Evolutionary conservation across 345 rosid species (phyloP), one percentile per base, ranked within the genome.

Genomic region (Euphorbia pulcherrima): DNA sequence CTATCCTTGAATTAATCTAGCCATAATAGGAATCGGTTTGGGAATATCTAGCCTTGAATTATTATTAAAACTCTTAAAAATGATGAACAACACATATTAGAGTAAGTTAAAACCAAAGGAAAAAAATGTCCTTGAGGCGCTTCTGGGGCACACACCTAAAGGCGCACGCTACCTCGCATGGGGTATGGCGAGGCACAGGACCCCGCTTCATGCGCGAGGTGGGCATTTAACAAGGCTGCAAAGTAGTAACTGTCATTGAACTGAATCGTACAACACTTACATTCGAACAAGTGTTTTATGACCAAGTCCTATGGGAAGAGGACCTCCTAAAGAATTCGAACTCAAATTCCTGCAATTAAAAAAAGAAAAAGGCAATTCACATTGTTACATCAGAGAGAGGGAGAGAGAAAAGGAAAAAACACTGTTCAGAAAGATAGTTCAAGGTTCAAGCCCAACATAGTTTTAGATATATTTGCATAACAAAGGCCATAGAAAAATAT

Each of bases 261-360:
- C 20, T 61, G 66, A 44, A 53, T 68, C 48, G 1, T 40, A 48
- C 18, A 47, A 33, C 27, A 84, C 97, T 88, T 90, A 94, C 99
- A 94, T 71, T 62, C 67, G 79, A 50, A 65, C 77, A 62, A 94
- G 97, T 74, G 88, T 79, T 56, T 83, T 80, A 66, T 85, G 92
- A 72, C 97, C 96, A 60, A 92, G 83, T 65, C 93, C 93, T 39
- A 77, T 50, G 44, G 99, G 97, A 73, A 94, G 69, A 68, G 77
- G 62, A 72, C 96, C 90, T 56, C 56, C 88, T 74, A 94, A 81
- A 64, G 89, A 78, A 74, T 94, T 94, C 59, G 88, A 60, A 78
- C 97, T 91, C 73, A 94, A 68, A 75, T 94, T 94, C 85, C 96
- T 94, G 92, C 55, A 76, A 55, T 40, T n/a, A 62, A 21, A 51